Percentiles rank a stretch among this genome's conserved stretches.
These are phyloP conservation scores for Jaapia argillacea DNA, from an alignment of 768 basidiomycete genomes.

Conservation along the genomic window DNA sequence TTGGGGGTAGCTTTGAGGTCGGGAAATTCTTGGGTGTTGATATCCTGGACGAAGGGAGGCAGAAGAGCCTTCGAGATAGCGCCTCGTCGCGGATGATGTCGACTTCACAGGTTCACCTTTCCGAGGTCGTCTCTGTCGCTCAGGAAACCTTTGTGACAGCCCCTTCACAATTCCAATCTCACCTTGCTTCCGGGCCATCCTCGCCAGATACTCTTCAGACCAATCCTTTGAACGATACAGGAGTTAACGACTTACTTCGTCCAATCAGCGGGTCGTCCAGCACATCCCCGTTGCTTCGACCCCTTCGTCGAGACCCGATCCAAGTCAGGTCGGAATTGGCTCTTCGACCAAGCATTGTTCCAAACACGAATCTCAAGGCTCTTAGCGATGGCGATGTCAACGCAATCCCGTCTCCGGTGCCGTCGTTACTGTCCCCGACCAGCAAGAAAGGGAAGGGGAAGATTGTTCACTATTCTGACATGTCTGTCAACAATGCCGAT, in stretches of 20 bases:
- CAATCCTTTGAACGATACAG: neutral
- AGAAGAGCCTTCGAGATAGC: neutral
- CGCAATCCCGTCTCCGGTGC: slow-evolving; percentile 7
- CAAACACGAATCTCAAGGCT: too few species aligned
- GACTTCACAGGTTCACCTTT: neutral
- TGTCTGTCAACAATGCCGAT: too few species aligned
- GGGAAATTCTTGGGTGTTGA: slow-evolving; percentile 69
- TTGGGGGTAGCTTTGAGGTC: slow-evolving; percentile 69
- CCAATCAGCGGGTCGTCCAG: slow-evolving; percentile 7
- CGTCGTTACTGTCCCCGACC: slow-evolving; percentile 10
- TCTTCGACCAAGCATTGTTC: too few species aligned
- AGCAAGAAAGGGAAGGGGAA: slow-evolving; percentile 15
- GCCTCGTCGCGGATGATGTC: neutral
- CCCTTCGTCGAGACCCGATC: too few species aligned
- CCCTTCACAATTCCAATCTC: slow-evolving; percentile 8
- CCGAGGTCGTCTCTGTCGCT: slow-evolving; percentile 5
- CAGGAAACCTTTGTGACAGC: slow-evolving; percentile 21
- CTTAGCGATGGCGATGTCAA: slow-evolving; percentile 7
- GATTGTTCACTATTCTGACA: slow-evolving; percentile 13
- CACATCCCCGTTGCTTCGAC: neutral
- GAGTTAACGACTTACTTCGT: slow-evolving; percentile 1
- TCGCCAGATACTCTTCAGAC: neutral
- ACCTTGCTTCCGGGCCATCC: neutral
- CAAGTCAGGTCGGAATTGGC: too few species aligned
- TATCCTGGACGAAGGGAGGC: slow-evolving; percentile 30